Evolutionary conservation across 2,329 filamentous ascomycete genomes (phyloP), one percentile per base, ranked within the genome.

Genomic region (Emmonsia crescens): DNA sequence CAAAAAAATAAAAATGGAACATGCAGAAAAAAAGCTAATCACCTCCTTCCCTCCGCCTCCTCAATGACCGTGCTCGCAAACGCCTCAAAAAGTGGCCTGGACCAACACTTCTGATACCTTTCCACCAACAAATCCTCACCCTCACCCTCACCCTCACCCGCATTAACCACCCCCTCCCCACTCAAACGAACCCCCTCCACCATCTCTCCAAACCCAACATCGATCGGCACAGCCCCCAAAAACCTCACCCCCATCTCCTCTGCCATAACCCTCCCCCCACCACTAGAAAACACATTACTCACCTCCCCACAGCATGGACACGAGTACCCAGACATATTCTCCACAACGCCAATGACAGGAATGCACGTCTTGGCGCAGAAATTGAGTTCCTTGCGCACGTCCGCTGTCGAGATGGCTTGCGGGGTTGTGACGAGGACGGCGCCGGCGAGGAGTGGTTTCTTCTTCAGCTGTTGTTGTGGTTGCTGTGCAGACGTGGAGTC

Each of bases 361-460:
- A 96, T 86, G 36, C 84, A 83, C 1, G 89, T 93, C 78, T 96
- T 96, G 59, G 80, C 80, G 76, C 92, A 96, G 72, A 96, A 96
- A 73, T 96, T 96, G 65, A 96, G 82, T 75, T 96, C 92, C 72
- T 96, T 96, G 70, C 90, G 87, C 44, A 99, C 94, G 72, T 99
- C 94, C 0, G 91, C 89, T 33, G 93, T 96, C 14, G 91, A 87
- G 57, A 99, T 89, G 0, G 93, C 94, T 73, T 99, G 94, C 0
- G 94, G 94, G 0, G 94, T 99, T 2, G 94, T 99, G 1, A 99
- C 93, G 0, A 99, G 86, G 0, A 99, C 91, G 0, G 94, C 93
- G 9, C 93, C 94, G 0, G 88, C 84, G 2, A 96, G 82, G 67
- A 91, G 88, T 0, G 85, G 85, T 21, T 51, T 61, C 21, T 66